Base-by-base conservation (phyloP, 176 grass and related monocot species). In the Phyllostachys edulis region DNA sequence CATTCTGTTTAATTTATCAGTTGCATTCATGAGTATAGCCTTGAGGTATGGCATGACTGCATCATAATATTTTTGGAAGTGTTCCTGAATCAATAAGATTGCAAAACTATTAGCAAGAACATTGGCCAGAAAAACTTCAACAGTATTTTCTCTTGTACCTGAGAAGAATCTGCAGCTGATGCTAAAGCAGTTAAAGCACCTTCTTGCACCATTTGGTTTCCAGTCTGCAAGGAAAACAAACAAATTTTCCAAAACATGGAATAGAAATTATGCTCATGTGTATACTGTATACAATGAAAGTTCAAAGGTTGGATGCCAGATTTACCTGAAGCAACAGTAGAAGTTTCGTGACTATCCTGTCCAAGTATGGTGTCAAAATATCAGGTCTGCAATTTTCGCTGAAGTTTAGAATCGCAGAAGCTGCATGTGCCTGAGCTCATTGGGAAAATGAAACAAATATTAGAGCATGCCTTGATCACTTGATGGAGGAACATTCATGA, bases 191-290 rank as follows among this genome's bases (percentile, higher is more conserved):
- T 98, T 66, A 98, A 91, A 84, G 96, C 93, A 75, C 87, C 93
- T 84, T 98, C 96, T 91, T 98, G 96, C 66, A 98, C 96, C 96
- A 98, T 98, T 85, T 98, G 96, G 70, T 93, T 98, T 83, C 91
- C 96, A 92, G 92, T 93, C 90, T 96, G 67, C 50, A 84, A 50
- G 7, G 9, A 51, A 77, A 82, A 27, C 37, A 77, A 29, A 78
- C 26, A 82, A 59, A 21, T 10, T 77, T 63, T 71, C n/a, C 41
- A 80, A 69, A 82, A 40, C 57, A 71, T 36, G 26, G 71, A 61
- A 85, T 10, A 81, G 6, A 52, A 3, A 57, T 51, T 41, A 57
- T 27, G 52, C 54, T 56, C 47, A 79, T 72, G 24, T 71, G 68
- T 59, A 27, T 73, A 73, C 7, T 81, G 1, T 79, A 72, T 56